Conservation (phyloP, 768 basidiomycete species). For the Trametes cingulata region DNA sequence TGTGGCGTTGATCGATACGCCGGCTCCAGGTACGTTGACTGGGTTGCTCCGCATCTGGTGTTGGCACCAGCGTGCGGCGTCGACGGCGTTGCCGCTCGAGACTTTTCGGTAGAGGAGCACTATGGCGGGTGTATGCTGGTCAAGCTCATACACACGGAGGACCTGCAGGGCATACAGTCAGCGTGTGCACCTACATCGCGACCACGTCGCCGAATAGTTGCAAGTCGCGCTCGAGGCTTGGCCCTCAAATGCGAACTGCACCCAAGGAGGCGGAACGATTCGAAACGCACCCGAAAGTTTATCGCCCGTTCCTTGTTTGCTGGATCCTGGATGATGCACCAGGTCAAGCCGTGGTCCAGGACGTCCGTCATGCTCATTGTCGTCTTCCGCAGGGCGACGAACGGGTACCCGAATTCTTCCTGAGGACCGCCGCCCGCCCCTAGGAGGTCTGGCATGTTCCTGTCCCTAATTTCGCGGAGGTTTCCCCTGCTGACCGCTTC, state of each 20-base stretch:
- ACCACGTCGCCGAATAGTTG: no score
- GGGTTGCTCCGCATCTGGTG: background rate
- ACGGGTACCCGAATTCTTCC: background rate
- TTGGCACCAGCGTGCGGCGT: conserved; percentile 6
- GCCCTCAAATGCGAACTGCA: background rate
- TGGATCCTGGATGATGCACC: conserved; percentile 18
- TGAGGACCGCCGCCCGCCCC: background rate
- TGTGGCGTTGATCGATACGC: conserved; percentile 11
- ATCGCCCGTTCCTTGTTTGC: conserved; percentile 11
- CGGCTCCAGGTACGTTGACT: background rate
- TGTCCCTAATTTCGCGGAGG: background rate
- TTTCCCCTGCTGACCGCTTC: conserved; percentile 4
- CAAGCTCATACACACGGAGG: conserved; percentile 10
- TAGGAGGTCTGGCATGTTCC: background rate
- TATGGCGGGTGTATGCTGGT: conserved; percentile 18
- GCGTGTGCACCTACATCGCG: background rate
- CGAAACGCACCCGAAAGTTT: conserved; percentile 18
- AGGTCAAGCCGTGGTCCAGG: conserved; percentile 1
- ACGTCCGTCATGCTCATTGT: conserved; percentile 14
- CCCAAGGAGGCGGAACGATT: background rate
- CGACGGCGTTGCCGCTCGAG: background rate
- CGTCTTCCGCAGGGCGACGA: conserved; percentile 20
- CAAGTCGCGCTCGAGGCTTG: no score
- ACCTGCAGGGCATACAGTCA: conserved; percentile 5
- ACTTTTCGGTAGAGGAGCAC: conserved; percentile 16